Percentiles rank a stretch among this genome's conserved stretches.
Conservation (phyloP, 2,329 filamentous ascomycete species). For the Zymoseptoria passerinii region DNA sequence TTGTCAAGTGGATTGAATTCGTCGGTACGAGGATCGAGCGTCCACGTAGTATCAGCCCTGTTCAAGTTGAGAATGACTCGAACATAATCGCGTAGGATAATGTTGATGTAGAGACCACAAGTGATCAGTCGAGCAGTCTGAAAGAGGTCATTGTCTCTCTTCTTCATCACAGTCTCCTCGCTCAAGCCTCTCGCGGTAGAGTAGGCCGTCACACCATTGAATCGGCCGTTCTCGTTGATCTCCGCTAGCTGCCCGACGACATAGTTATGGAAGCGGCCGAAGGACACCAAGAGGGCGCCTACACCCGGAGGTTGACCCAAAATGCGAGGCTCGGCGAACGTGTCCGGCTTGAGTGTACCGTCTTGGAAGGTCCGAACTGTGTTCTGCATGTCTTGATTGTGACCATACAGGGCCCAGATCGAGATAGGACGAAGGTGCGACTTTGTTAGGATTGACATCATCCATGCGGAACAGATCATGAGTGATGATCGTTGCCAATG, state of each 20-base stretch:
- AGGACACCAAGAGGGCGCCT: conserved; percentile 65
- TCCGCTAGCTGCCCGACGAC: conserved; percentile 58
- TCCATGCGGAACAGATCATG: conserved; percentile 69
- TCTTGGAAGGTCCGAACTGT: conserved; percentile 55
- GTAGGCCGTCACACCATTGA: conserved; percentile 51
- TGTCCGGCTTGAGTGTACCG: conserved; percentile 64
- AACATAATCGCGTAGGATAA: conserved; percentile 69
- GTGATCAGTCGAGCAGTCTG: conserved; percentile 68
- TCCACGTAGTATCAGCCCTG: conserved; percentile 67
- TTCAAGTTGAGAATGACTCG: conserved; percentile 69
- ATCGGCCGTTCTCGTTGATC: conserved; percentile 59
- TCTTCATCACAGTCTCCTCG: conserved; percentile 41
- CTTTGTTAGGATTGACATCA: conserved; percentile 48
- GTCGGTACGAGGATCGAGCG: conserved; percentile 66
- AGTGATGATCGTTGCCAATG: conserved; percentile 57
- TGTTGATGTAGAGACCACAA: conserved; percentile 68
- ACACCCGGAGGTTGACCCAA: conserved; percentile 65
- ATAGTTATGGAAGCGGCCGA: conserved; percentile 71
- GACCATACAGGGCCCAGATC: conserved; percentile 66
- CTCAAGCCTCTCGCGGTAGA: not conserved
- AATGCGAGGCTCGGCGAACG: conserved; percentile 62
- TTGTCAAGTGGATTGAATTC: conserved; percentile 25
- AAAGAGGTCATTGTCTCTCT: conserved; percentile 55
- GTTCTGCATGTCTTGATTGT: conserved; percentile 44
- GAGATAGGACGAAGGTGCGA: conserved; percentile 63